These are phyloP conservation scores for Neofusicoccum sp. DNA, from an alignment of 2,329 filamentous ascomycete species.

Conservation along the genomic window DNA sequence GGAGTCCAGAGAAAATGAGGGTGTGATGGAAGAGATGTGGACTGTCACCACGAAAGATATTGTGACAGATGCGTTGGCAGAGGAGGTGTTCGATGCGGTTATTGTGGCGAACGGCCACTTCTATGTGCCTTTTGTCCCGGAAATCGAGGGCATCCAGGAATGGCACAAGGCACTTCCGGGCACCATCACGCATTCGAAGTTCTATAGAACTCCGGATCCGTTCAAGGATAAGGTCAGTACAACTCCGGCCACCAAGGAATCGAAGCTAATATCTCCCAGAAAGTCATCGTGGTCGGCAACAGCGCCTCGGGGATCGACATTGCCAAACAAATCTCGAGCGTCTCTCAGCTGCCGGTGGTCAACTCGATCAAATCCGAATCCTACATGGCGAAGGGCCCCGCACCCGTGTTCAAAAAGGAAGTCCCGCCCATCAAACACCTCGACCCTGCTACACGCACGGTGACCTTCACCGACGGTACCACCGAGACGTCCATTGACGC, in stretches of 20 bases:
- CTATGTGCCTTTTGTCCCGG: conserved; percentile 45
- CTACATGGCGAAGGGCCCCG: conserved; percentile 38
- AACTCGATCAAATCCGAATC: conserved; percentile 58
- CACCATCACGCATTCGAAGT: conserved; percentile 62
- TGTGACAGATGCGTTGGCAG: conserved; percentile 39
- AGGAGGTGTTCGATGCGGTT: conserved; percentile 55
- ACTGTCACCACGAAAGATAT: conserved; percentile 56
- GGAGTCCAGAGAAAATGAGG: conserved; percentile 23
- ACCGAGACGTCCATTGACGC: conserved; percentile 68
- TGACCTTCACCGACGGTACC: conserved; percentile 65
- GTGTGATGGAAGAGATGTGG: conserved; percentile 51
- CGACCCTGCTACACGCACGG: conserved; percentile 55
- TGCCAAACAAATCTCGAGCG: conserved; percentile 66
- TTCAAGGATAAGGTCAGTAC: conserved; percentile 53
- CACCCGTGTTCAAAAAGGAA: conserved; percentile 54
- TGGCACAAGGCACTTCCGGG: conserved; percentile 41
- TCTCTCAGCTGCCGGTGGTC: conserved; percentile 62
- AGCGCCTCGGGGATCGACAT: conserved; percentile 84
- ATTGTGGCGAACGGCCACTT: conserved; percentile 51
- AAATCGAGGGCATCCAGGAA: conserved; percentile 40
- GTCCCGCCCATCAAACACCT: conserved; percentile 55
- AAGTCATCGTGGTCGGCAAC: conserved; percentile 80
- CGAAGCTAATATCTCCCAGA: conserved; percentile 42
- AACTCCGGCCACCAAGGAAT: not conserved
- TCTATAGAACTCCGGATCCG: conserved; percentile 65